phyloP scores from a whole-genome alignment of 208 protist species.

The Leishmania lainsoni region DNA sequence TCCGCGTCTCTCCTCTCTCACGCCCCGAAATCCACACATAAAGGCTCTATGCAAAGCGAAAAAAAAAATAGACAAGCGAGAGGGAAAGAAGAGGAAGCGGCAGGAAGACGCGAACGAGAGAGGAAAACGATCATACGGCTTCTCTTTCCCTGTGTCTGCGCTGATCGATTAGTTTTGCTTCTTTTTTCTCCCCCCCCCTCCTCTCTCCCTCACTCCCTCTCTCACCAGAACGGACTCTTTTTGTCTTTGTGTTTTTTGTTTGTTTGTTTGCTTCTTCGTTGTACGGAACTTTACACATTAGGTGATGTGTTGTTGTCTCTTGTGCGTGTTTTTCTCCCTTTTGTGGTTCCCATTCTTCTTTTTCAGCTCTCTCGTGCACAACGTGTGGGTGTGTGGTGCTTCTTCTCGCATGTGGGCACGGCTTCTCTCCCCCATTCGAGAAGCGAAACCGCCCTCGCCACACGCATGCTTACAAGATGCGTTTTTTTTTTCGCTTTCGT shows the following conservation, averaged over 20 bases:
- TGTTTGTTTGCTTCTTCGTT: background rate
- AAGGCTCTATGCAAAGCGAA: background rate
- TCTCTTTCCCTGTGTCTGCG: background rate
- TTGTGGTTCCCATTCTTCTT: no score
- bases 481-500: background rate
- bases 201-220: background rate
- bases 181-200: background rate
- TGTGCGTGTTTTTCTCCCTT: constrained; percentile 3
- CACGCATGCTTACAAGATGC: background rate
- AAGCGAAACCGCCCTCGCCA: background rate
- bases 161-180: background rate
- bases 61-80: background rate
- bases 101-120: background rate
- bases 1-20: background rate
- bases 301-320: background rate
- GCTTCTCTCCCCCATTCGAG: background rate
- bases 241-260: background rate
- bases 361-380: no score
- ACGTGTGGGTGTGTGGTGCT: no score
- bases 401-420: background rate
- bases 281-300: no score
- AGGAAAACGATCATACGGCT: background rate
- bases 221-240: background rate
- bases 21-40: background rate
- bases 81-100: background rate